Evolutionary conservation across 1,284 basidiomycete genomes (phyloP).

Genomic region (Apiotrichum mycotoxinovorans): DNA sequence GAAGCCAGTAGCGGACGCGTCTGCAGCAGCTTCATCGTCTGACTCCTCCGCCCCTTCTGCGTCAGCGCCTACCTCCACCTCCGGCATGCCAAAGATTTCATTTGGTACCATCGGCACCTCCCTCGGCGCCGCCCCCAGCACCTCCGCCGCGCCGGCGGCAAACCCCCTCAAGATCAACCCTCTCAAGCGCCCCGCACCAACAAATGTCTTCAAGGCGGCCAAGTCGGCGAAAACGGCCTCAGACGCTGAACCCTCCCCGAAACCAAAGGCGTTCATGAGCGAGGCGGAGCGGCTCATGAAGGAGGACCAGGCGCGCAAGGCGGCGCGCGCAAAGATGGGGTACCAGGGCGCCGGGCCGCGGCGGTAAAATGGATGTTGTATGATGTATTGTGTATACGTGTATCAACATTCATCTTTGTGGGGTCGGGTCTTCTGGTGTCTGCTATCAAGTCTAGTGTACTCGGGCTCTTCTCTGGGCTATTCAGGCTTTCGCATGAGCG

Average conservation of each 20-base stretch:
- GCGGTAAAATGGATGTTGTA: not conserved
- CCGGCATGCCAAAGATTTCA: conserved; percentile 11
- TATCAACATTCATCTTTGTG: too few species aligned
- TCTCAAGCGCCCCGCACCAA: conserved; percentile 51
- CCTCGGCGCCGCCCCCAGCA: not conserved
- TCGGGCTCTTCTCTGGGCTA: too few species aligned
- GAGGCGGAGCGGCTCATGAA: conserved; percentile 79
- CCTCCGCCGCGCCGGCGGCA: not conserved
- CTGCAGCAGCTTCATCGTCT: conserved; percentile 2
- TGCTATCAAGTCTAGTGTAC: too few species aligned
- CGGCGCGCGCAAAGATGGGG: conserved; percentile 13
- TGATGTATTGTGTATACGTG: not conserved
- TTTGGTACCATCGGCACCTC: conserved; percentile 10
- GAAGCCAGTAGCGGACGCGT: conserved; percentile 32
- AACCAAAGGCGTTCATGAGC: conserved; percentile 59
- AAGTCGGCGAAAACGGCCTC: conserved; percentile 52
- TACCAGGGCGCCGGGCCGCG: conserved; percentile 12
- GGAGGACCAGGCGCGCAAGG: conserved; percentile 80
- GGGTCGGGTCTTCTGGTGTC: too few species aligned
- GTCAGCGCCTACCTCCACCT: conserved; percentile 1
- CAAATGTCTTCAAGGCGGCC: conserved; percentile 63
- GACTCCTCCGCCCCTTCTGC: conserved; percentile 7
- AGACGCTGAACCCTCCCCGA: conserved; percentile 50
- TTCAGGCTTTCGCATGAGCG: too few species aligned
- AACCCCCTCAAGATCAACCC: conserved; percentile 29